Conservation (phyloP, 805 yeast genomes). For the Myxozyma nipponensis region DNA sequence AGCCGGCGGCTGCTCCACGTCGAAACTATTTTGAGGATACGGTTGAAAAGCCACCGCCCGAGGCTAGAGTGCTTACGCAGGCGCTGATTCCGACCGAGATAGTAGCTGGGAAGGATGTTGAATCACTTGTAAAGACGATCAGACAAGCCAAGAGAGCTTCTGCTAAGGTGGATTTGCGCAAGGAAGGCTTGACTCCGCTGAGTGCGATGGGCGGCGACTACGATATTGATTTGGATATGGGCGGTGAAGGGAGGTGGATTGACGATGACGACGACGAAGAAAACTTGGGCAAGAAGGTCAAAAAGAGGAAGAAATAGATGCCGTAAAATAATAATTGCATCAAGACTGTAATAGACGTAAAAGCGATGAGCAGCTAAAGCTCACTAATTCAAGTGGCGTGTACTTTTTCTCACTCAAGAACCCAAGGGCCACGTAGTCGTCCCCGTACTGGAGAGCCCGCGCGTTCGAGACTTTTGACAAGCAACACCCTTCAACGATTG, state of each 20-base stretch:
- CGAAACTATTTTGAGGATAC: slow-evolving; percentile 7
- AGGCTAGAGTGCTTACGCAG: neutral
- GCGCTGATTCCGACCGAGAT: neutral
- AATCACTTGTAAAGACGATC: slow-evolving; percentile 4
- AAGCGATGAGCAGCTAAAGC: too few species aligned
- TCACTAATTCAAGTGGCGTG: too few species aligned
- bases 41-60: neutral
- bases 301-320: slow-evolving; percentile 4
- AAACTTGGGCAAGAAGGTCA: slow-evolving; percentile 7
- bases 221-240: slow-evolving; percentile 26
- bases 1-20: neutral
- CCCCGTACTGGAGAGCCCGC: too few species aligned
- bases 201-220: slow-evolving; percentile 22
- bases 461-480: too few species aligned
- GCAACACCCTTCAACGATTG: too few species aligned
- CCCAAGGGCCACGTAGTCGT: too few species aligned
- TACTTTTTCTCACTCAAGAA: too few species aligned
- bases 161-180: neutral
- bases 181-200: slow-evolving; percentile 16
- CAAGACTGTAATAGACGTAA: too few species aligned
- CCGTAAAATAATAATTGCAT: too few species aligned
- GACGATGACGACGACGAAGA: slow-evolving; percentile 27
- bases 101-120: slow-evolving; percentile 1
- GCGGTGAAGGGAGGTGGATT: slow-evolving; percentile 29
- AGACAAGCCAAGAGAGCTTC: slow-evolving; percentile 8